Percentiles rank a stretch among this genome's conserved stretches.
These are phyloP conservation scores for Metschnikowia anglica DNA, from an alignment of 805 yeast genomes.

Conservation along the genomic window DNA sequence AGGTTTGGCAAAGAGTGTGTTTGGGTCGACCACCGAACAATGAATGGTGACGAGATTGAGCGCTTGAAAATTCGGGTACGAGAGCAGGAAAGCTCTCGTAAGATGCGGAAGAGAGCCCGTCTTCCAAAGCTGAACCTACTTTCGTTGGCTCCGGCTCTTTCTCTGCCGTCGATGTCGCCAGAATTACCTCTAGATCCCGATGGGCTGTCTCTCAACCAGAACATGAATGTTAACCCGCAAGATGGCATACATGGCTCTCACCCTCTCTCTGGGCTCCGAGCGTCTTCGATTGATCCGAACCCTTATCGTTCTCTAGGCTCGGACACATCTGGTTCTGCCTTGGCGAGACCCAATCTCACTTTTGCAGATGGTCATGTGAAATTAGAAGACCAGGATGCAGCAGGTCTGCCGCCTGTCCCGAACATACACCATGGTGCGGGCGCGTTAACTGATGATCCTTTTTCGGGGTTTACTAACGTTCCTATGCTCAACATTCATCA, in stretches of 20 bases:
- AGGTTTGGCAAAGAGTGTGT: constrained; percentile 48
- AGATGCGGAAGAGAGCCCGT: constrained; percentile 38
- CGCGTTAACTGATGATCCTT: background rate
- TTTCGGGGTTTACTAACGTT: background rate
- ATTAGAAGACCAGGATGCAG: background rate
- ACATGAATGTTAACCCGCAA: background rate
- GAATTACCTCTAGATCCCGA: constrained; percentile 7
- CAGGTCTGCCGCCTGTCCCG: background rate
- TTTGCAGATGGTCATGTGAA: background rate
- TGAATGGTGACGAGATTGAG: constrained; percentile 42
- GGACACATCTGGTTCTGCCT: background rate
- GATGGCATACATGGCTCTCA: background rate
- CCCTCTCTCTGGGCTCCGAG: background rate
- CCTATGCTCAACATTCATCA: background rate
- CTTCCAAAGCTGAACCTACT: background rate
- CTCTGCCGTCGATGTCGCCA: constrained; percentile 6
- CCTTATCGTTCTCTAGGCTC: background rate
- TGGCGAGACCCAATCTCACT: background rate
- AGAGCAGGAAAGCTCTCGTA: constrained; percentile 39
- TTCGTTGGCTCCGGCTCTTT: background rate
- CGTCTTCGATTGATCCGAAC: background rate
- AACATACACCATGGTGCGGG: background rate
- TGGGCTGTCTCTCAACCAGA: background rate
- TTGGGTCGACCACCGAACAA: constrained; percentile 43
- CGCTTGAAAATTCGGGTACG: constrained; percentile 37